phyloP scores from a whole-genome alignment of 331 rosid species.

The Stylosanthes scabra region DNA sequence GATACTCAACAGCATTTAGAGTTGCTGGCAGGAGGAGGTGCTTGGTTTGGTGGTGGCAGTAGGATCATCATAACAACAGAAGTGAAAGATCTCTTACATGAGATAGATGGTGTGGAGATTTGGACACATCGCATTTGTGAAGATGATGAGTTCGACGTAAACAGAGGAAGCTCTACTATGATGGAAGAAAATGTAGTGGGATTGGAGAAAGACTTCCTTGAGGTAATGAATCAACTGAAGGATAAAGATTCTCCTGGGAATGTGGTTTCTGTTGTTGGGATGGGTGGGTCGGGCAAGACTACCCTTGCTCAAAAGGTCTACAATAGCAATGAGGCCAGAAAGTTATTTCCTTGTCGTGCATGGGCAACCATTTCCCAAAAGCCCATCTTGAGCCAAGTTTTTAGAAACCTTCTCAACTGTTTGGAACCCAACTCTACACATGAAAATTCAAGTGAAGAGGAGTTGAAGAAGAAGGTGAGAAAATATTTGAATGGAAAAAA shows the following conservation, averaged over 20 bases:
- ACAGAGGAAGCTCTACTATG: too few species aligned
- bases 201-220: too few species aligned
- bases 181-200: not conserved
- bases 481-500: not conserved
- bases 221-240: not conserved
- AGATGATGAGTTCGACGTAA: not conserved
- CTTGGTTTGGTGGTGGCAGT: slow-evolving; percentile 29
- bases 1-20: not conserved
- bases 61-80: slow-evolving; percentile 32
- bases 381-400: not conserved
- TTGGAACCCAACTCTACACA: not conserved
- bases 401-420: not conserved
- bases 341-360: not conserved
- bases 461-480: not conserved
- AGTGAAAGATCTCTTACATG: not conserved
- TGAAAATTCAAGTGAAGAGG: not conserved
- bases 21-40: not conserved
- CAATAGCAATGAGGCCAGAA: not conserved
- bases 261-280: not conserved
- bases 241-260: not conserved
- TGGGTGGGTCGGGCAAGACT: not conserved
- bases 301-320: not conserved
- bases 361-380: not conserved
- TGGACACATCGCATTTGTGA: not conserved
- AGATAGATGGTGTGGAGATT: not conserved